Conservation (phyloP, 768 basidiomycete genomes). For the Lactifluus echinatus region DNA sequence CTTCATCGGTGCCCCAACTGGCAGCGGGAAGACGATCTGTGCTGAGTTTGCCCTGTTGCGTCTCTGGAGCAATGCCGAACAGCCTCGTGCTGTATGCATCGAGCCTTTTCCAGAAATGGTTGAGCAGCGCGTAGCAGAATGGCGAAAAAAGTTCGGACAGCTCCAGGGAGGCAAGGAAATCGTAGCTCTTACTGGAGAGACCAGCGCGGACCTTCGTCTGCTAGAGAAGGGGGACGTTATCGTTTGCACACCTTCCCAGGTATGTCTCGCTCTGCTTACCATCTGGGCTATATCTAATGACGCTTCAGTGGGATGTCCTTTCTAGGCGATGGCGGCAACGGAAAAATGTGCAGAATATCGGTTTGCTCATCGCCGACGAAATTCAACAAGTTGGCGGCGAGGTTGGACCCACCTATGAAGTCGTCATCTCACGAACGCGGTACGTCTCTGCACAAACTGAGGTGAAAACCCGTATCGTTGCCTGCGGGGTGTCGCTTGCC, state of each 20-base stretch:
- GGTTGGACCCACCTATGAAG: conserved; percentile 93
- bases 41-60: conserved; percentile 93
- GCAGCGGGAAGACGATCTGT: conserved; percentile 95
- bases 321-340: conserved; percentile 94
- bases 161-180: conserved; percentile 92
- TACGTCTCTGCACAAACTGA: conserved; percentile 94
- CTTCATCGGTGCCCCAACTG: conserved; percentile 93
- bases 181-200: conserved; percentile 89
- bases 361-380: conserved; percentile 90
- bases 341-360: conserved; percentile 92
- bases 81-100: conserved; percentile 83
- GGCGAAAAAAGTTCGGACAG: conserved; percentile 73
- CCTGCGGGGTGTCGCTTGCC: conserved; percentile 89
- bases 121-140: conserved; percentile 80
- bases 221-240: conserved; percentile 90
- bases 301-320: conserved; percentile 80
- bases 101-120: conserved; percentile 99
- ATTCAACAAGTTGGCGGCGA: conserved; percentile 92
- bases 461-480: conserved; percentile 87
- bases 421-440: conserved; percentile 91
- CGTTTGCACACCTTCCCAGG: conserved; percentile 88
- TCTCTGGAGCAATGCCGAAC: conserved; percentile 85
- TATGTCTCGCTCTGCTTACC: conserved; percentile 29
- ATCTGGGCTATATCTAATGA: neutral
- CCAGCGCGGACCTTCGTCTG: conserved; percentile 80